Conservation (phyloP, 1,284 basidiomycete species). For the Fomes fomentarius region DNA sequence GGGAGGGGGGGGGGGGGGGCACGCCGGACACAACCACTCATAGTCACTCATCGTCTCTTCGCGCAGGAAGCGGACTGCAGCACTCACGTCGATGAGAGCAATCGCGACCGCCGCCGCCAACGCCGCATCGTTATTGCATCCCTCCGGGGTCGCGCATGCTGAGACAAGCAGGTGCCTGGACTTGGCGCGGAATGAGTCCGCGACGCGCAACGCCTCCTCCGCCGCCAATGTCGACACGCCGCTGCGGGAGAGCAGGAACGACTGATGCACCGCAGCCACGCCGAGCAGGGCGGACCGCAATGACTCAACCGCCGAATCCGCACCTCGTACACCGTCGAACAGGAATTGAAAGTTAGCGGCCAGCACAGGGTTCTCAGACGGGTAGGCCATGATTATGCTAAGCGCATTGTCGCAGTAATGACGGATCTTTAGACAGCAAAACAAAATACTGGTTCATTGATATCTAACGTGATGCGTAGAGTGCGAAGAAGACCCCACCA, state of each 20-base stretch:
- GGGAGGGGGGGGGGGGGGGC: slow-evolving; percentile 15
- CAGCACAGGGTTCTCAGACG: slow-evolving; percentile 39
- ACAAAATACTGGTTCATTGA: slow-evolving; percentile 43
- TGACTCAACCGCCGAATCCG: slow-evolving; percentile 32
- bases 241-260: slow-evolving; percentile 31
- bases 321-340: slow-evolving; percentile 33
- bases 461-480: slow-evolving; percentile 52
- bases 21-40: background rate
- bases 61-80: slow-evolving; percentile 6
- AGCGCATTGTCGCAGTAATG: slow-evolving; percentile 43
- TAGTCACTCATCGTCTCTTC: slow-evolving; percentile 3
- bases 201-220: slow-evolving; percentile 33
- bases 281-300: slow-evolving; percentile 32
- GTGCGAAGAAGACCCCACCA: slow-evolving; percentile 51
- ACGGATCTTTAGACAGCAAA: slow-evolving; percentile 39
- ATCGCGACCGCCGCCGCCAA: slow-evolving; percentile 44
- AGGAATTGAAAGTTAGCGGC: slow-evolving; percentile 35
- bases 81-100: slow-evolving; percentile 45
- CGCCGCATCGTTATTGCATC: slow-evolving; percentile 41
- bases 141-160: slow-evolving; percentile 30
- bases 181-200: slow-evolving; percentile 31
- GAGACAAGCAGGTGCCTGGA: slow-evolving; percentile 32
- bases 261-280: slow-evolving; percentile 33
- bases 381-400: slow-evolving; percentile 38
- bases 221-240: slow-evolving; percentile 28